A percentile compares a stretch with the other conserved stretches of the same genome.
Evolutionary conservation across 352 stramenopile species (phyloP).

Genomic region (Peronospora destructor): DNA sequence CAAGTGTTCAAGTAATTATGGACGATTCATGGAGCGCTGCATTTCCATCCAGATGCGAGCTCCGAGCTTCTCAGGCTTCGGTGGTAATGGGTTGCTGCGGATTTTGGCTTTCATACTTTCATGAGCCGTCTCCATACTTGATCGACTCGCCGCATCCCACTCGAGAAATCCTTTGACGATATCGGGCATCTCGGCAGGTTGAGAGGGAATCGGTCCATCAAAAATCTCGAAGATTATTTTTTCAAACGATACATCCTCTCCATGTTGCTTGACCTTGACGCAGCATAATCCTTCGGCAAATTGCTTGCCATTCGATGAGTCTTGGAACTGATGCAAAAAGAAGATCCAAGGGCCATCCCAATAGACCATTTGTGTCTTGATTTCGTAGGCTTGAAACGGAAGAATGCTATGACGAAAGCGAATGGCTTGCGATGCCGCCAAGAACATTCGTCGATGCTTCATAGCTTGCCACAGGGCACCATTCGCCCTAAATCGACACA

Average conservation of each 20-base stretch:
- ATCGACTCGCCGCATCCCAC: slow-evolving; percentile 32
- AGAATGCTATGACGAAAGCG: slow-evolving; percentile 56
- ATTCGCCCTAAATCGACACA: slow-evolving; percentile 16
- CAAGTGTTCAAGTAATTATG: slow-evolving; percentile 3
- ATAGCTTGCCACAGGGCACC: slow-evolving; percentile 50
- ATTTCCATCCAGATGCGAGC: slow-evolving; percentile 29
- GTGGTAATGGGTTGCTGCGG: not conserved
- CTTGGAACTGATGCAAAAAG: slow-evolving; percentile 54
- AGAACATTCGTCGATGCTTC: slow-evolving; percentile 57
- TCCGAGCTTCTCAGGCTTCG: slow-evolving; percentile 17
- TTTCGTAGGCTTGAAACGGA: slow-evolving; percentile 53
- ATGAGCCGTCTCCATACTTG: slow-evolving; percentile 30
- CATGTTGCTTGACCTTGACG: slow-evolving; percentile 25
- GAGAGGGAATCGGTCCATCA: slow-evolving; percentile 16
- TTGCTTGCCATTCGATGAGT: slow-evolving; percentile 39
- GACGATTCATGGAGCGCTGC: slow-evolving; percentile 39
- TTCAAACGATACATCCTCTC: slow-evolving; percentile 16
- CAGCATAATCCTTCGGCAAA: slow-evolving; percentile 48
- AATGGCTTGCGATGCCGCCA: slow-evolving; percentile 54
- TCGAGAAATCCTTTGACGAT: slow-evolving; percentile 36
- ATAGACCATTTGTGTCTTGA: slow-evolving; percentile 47
- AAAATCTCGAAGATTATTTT: slow-evolving; percentile 31
- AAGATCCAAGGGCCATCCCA: slow-evolving; percentile 60
- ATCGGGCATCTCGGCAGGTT: slow-evolving; percentile 25
- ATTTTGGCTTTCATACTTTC: slow-evolving; percentile 10